These are phyloP conservation scores for Coemansia sp. DNA, from an alignment of 192 early-diverging fungal species.

Conservation along the genomic window DNA sequence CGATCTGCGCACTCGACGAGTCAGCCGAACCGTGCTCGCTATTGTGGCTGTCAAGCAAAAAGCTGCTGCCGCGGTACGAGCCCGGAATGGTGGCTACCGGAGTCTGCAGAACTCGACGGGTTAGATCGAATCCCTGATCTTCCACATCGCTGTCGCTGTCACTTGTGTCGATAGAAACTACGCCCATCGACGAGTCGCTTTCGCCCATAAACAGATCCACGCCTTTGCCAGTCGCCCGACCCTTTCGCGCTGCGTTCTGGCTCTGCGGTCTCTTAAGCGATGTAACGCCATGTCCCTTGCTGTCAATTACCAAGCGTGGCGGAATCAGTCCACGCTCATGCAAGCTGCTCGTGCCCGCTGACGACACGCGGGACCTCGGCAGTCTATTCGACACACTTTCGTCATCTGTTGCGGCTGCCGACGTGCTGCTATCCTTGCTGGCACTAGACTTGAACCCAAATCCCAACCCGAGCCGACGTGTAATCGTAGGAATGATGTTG, in stretches of 20 bases:
- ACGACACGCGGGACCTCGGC: slow-evolving; percentile 7
- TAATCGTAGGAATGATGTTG: slow-evolving; percentile 42
- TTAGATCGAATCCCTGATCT: slow-evolving; percentile 8
- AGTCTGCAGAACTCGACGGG: slow-evolving; percentile 9
- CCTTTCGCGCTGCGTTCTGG: background rate
- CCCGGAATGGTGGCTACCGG: slow-evolving; percentile 10
- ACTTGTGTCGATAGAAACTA: slow-evolving; percentile 28
- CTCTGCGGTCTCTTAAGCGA: background rate
- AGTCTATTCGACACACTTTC: background rate
- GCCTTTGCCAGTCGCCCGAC: background rate
- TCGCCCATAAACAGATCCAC: background rate
- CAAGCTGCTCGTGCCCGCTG: slow-evolving; percentile 5
- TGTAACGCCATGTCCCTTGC: background rate
- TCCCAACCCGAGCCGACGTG: slow-evolving; percentile 44
- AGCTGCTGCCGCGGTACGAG: slow-evolving; percentile 23
- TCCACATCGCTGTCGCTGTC: slow-evolving; percentile 19
- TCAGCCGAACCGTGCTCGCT: slow-evolving; percentile 12
- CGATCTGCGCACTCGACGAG: slow-evolving; percentile 23
- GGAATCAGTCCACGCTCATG: slow-evolving; percentile 30
- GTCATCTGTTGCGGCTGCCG: slow-evolving; percentile 18
- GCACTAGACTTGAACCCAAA: slow-evolving; percentile 34
- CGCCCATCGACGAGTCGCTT: slow-evolving; percentile 6
- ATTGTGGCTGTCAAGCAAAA: slow-evolving; percentile 7
- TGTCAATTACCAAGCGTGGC: slow-evolving; percentile 30
- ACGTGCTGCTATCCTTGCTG: slow-evolving; percentile 2